Evolutionary conservation across 2,329 filamentous ascomycete genomes (phyloP), one percentile per base, ranked within the genome.

Genomic region (Ophiostoma himal-ulmi): DNA sequence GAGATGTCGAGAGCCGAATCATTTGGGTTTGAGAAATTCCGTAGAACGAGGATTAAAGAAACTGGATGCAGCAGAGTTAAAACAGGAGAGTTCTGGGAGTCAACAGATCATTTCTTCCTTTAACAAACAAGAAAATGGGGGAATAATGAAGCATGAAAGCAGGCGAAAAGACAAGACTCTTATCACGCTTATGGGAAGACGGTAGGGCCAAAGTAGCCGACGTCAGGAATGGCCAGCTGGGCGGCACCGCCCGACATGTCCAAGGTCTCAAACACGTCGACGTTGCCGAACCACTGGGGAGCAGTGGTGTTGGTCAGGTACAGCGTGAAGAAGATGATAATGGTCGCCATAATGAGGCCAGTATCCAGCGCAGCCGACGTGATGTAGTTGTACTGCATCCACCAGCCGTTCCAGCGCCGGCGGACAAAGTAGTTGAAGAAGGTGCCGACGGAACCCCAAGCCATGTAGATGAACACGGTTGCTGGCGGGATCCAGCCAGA

Each of bases 351-450:
- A 14, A 89, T 86, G 5, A 91, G 82, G 5, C 90, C 90, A 67
- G 85, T 86, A 77, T 92, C 90, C 52, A 93, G 80, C 1, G 88
- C 90, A 0, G 90, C 90, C 26, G 89, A 91, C 0, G 89, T 87
- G 76, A 92, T 84, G 77, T 92, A 93, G 81, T 93, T 92, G 81
- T 91, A 93, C 78, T 89, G 87, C 78, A 90, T 81, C 90, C 90
- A 93, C 90, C 90, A 92, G 44, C 88, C 89, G 4, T 83, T 85
- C 79, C 85, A 89, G 73, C 85, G 83, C 71, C 88, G 83, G 76
- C 86, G 86, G 76, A 92, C 85, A 74, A 83, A 87, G 75, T 85
- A 89, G 79, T 92, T 91, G 81, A 92, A 92, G 48, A 89, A 73
- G 67, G 85, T 83, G 10, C 90, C 90, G 7, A 90, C 86, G 36